Base-by-base conservation (phyloP, 441 rosid genomes). In the Breynia disticha region DNA sequence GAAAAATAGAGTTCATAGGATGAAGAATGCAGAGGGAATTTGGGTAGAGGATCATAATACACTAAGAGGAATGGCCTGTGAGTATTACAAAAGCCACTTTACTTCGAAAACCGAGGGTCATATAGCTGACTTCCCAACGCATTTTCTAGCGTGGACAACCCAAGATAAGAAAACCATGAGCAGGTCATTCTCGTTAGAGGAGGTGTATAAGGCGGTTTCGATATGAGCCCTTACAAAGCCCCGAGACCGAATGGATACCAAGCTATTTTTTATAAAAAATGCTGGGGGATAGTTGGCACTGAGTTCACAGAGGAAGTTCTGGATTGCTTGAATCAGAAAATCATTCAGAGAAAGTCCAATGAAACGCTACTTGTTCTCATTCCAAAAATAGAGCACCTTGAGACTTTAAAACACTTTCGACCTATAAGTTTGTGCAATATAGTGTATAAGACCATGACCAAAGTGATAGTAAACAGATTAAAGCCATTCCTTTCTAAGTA, bases 361-460 rank as follows among this genome's bases (percentile, higher is more conserved):
- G 53, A 50, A 10, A 50, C 32, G 4, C 7, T 18, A 8, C 3
- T 50, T 3, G 53, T 50, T 11, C 32, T 50, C 13, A 19, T 50
- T 14, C 53, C 53, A 7, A 50, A 50, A 0, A 19, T 5, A 4
- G 5, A 4, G 5, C 13, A 0, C n/a, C 53, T n/a, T 11, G n/a
- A 21, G 12, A 21, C 11, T 37, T n/a, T n/a, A n/a, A 11, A 18
- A 3, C 53, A 50, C 0, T 19, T 50, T 11, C 1, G 56, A 8
- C 56, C 7, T 3, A 53, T 53, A 13, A n/a, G 44, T 16, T 15
- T 53, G 16, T 53, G 56, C 37, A 28, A 28, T 35, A 24, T 32
- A 18, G 7, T 28, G 2, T 53, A 53, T 16, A 2, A 28, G 44
- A 12, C 16, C 10, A 2, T 53, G 19, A 3, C 56, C 3, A 53